phyloP scores from a whole-genome alignment of 192 early-diverging fungal species.

The Backusella westeae region DNA sequence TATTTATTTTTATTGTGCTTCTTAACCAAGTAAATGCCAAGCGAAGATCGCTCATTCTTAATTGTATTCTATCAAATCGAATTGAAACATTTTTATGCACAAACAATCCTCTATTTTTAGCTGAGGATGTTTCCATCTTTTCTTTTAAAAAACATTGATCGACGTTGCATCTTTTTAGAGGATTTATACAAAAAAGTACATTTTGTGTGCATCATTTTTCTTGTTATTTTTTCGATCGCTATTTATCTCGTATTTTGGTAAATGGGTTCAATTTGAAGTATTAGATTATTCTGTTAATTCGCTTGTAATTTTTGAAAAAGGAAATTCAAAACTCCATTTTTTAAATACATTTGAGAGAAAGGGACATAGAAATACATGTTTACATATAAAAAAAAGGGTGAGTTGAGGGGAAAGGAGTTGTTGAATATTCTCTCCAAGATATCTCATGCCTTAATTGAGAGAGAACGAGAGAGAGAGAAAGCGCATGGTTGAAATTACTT shows the following conservation, averaged over 20 bases:
- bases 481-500: not conserved
- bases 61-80: not conserved
- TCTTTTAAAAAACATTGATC: not conserved
- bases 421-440: not conserved
- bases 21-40: not conserved
- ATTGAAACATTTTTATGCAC: not conserved
- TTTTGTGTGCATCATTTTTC: not conserved
- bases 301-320: not conserved
- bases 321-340: not conserved
- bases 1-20: not conserved
- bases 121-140: not conserved
- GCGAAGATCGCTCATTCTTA: not conserved
- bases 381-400: not conserved
- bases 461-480: not conserved
- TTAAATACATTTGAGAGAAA: not conserved
- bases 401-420: not conserved
- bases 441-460: not conserved
- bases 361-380: not conserved
- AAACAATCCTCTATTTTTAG: not conserved
- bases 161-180: not conserved
- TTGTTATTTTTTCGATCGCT: not conserved
- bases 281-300: not conserved
- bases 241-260: not conserved
- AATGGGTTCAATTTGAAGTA: not conserved
- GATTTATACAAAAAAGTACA: not conserved